Percentiles rank a stretch among this genome's conserved stretches.
phyloP scores from a whole-genome alignment of 352 stramenopile genomes.

The Phytophthora cactorum region DNA sequence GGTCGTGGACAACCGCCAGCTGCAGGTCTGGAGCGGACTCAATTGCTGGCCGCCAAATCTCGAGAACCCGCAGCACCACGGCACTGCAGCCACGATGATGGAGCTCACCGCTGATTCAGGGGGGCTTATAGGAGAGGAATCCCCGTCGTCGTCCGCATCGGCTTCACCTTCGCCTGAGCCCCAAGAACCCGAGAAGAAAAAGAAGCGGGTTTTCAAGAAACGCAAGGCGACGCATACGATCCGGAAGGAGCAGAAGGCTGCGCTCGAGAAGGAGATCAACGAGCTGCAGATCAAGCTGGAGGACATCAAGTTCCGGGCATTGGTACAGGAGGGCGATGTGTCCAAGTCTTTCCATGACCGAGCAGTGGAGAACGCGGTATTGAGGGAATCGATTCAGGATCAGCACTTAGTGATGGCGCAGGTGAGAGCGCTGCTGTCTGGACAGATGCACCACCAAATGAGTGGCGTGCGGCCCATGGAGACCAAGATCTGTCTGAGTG shows the following conservation, averaged over 20 bases:
- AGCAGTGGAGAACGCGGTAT: constrained; percentile 31
- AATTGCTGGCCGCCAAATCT: constrained; percentile 11
- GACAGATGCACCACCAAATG: constrained; percentile 33
- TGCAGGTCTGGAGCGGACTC: constrained; percentile 23
- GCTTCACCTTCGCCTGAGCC: not conserved
- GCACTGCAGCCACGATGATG: constrained; percentile 4
- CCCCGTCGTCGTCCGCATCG: constrained; percentile 17
- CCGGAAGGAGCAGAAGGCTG: constrained; percentile 50
- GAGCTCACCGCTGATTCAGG: not conserved
- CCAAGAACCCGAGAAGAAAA: constrained; percentile 31
- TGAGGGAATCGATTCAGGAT: constrained; percentile 38
- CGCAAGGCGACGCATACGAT: constrained; percentile 47
- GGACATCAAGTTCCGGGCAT: constrained; percentile 43
- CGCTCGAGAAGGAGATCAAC: constrained; percentile 38
- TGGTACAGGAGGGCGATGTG: constrained; percentile 33
- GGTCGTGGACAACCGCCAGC: constrained; percentile 29
- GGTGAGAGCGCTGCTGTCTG: constrained; percentile 32
- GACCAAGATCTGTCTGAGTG: constrained; percentile 37
- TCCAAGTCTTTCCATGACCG: constrained; percentile 28
- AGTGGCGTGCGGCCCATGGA: constrained; percentile 34
- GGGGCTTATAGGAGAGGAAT: constrained; percentile 2
- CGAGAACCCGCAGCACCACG: constrained; percentile 1
- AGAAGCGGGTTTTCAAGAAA: constrained; percentile 43
- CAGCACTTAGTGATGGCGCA: constrained; percentile 40
- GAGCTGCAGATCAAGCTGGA: constrained; percentile 36